Evolutionary conservation across 2,329 filamentous ascomycete genomes (phyloP).

Genomic region (Zymoseptoria brevis): DNA sequence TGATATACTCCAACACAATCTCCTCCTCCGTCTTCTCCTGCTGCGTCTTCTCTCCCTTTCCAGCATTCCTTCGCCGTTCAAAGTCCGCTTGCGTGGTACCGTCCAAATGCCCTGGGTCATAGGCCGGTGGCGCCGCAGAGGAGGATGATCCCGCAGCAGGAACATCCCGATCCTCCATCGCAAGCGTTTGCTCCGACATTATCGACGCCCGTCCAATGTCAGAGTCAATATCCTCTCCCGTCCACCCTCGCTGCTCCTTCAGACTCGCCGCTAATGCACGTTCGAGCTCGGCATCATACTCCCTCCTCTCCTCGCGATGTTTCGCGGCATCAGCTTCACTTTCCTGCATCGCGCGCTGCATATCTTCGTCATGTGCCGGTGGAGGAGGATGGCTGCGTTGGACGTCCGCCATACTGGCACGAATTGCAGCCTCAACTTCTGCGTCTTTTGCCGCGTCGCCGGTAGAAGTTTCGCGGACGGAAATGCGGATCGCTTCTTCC

Average conservation of each 20-base stretch:
- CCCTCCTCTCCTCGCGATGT: slow-evolving; percentile 27
- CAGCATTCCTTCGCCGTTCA: slow-evolving; percentile 7
- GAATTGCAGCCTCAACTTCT: slow-evolving; percentile 63
- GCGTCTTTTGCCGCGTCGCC: slow-evolving; percentile 64
- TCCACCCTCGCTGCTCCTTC: slow-evolving; percentile 32
- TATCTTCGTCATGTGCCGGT: slow-evolving; percentile 36
- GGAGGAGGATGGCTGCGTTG: slow-evolving; percentile 30
- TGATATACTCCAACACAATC: slow-evolving; percentile 66
- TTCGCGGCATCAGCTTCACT: slow-evolving; percentile 35
- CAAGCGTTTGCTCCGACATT: slow-evolving; percentile 10
- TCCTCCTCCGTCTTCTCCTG: slow-evolving; percentile 56
- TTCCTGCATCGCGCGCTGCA: slow-evolving; percentile 44
- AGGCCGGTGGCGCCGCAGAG: slow-evolving; percentile 10
- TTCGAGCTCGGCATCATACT: slow-evolving; percentile 37
- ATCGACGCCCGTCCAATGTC: not conserved
- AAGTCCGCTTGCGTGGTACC: slow-evolving; percentile 23
- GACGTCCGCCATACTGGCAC: slow-evolving; percentile 59
- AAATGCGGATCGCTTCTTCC: slow-evolving; percentile 62
- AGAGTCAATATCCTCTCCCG: slow-evolving; percentile 7
- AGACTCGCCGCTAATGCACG: slow-evolving; percentile 39
- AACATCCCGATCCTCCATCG: slow-evolving; percentile 1
- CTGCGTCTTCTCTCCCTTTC: slow-evolving; percentile 18
- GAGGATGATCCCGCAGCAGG: slow-evolving; percentile 5
- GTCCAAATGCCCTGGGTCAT: slow-evolving; percentile 22
- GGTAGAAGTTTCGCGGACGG: slow-evolving; percentile 61